Evolutionary conservation across 306 rosid genomes (phyloP).

Genomic region (Sophora flavescens): DNA sequence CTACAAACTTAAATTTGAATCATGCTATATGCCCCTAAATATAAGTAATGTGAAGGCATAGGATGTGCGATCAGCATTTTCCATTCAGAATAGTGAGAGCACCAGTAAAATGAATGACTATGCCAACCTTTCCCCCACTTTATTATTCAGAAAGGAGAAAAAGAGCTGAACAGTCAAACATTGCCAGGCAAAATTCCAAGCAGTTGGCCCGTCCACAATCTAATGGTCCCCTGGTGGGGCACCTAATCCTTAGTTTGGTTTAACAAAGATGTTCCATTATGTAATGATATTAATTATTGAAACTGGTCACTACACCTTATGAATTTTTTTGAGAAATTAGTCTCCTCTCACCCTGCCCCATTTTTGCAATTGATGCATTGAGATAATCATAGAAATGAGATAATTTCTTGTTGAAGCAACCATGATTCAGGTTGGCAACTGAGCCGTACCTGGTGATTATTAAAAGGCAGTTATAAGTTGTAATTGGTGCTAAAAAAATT

Average conservation of each 20-base stretch:
- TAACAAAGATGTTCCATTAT: slow-evolving; percentile 39
- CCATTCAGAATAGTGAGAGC: neutral
- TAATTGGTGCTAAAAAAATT: neutral
- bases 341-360: too few relatives aligned
- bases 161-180: slow-evolving; percentile 26
- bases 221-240: slow-evolving; percentile 41
- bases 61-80: too few relatives aligned
- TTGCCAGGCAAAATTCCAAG: slow-evolving; percentile 14
- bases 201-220: neutral
- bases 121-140: slow-evolving; percentile 31
- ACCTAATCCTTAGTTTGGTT: slow-evolving; percentile 46
- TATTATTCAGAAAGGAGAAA: neutral
- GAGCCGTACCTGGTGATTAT: neutral
- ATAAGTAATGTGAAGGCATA: neutral
- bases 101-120: slow-evolving; percentile 2
- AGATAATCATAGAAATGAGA: slow-evolving; percentile 19
- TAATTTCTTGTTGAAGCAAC: slow-evolving; percentile 35
- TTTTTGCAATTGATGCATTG: slow-evolving; percentile 19
- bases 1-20: too few relatives aligned
- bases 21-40: too few relatives aligned
- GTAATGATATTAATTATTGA: slow-evolving; percentile 43
- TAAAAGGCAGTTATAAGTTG: neutral
- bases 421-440: neutral
- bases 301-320: slow-evolving; percentile 15
- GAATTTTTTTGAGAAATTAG: too few relatives aligned